Evolutionary conservation across 2,329 filamentous ascomycete species (phyloP).

Genomic region (Cercospora brassicicola): DNA sequence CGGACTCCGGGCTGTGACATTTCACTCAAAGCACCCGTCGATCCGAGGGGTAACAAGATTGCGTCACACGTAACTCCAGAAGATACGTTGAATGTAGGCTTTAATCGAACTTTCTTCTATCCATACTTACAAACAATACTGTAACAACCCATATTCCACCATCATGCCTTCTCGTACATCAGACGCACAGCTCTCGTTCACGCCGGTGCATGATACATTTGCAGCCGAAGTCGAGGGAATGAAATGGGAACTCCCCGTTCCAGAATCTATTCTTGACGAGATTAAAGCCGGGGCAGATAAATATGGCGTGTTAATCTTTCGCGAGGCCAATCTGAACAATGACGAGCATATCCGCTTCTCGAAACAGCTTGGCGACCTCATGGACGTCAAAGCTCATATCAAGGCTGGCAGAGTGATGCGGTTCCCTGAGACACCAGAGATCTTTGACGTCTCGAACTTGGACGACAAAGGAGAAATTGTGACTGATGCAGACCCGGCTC

Average conservation of each 20-base stretch:
- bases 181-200: conserved; percentile 18
- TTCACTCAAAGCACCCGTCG: background rate
- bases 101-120: background rate
- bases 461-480: conserved; percentile 48
- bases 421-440: conserved; percentile 48
- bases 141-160: background rate
- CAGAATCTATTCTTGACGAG: conserved; percentile 18
- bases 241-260: conserved; percentile 22
- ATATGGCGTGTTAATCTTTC: conserved; percentile 57
- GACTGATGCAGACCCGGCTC: conserved; percentile 45
- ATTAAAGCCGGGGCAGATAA: conserved; percentile 29
- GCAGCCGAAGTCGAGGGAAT: conserved; percentile 22
- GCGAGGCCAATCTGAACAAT: conserved; percentile 54
- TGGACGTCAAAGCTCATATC: conserved; percentile 56
- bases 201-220: conserved; percentile 22
- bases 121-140: background rate
- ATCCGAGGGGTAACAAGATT: background rate
- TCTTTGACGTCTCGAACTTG: conserved; percentile 61
- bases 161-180: conserved; percentile 26
- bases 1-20: background rate
- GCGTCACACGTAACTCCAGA: background rate
- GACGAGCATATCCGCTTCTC: conserved; percentile 55
- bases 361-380: conserved; percentile 55
- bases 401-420: conserved; percentile 50
- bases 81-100: background rate